phyloP scores from a whole-genome alignment of 257 asterid genomes.

The Solanum medicagineum region DNA sequence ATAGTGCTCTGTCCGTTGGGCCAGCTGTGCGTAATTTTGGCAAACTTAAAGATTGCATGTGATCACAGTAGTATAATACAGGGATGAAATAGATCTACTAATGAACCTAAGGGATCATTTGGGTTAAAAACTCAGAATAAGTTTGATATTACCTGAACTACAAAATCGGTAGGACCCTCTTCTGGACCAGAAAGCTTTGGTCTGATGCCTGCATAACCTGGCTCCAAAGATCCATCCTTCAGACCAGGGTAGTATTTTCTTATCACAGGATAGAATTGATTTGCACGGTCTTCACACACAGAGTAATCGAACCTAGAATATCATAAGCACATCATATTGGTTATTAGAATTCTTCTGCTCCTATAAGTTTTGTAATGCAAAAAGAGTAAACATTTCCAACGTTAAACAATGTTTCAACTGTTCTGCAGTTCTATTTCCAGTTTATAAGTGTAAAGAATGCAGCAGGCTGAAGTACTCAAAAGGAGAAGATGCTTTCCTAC shows the following conservation, averaged over 20 bases:
- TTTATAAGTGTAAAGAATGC: not conserved
- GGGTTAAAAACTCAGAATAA: not conserved
- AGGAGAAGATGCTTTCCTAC: not conserved
- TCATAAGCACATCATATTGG: not conserved
- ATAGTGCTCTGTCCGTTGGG: not conserved
- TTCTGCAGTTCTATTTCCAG: not conserved
- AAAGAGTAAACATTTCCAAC: not conserved
- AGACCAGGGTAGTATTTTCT: constrained; percentile 63
- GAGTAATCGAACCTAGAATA: constrained; percentile 59
- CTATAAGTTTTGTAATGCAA: not conserved
- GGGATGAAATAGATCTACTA: not conserved
- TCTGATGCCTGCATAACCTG: constrained; percentile 80
- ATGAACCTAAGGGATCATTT: not conserved
- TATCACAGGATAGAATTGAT: constrained; percentile 51
- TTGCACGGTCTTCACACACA: constrained; percentile 49
- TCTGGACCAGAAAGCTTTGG: constrained; percentile 62
- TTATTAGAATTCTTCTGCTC: not conserved
- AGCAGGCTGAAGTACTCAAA: not conserved
- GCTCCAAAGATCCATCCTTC: constrained; percentile 59
- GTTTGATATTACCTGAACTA: constrained; percentile 44
- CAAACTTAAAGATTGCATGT: not conserved
- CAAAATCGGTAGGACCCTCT: constrained; percentile 50
- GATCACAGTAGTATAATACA: not conserved
- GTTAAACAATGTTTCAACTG: not conserved
- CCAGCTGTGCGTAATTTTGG: not conserved